A percentile compares a stretch with the other conserved stretches of the same genome.
phyloP scores from a whole-genome alignment of 371 early-diverging fungal species.

The Fennellomyces sp. region DNA sequence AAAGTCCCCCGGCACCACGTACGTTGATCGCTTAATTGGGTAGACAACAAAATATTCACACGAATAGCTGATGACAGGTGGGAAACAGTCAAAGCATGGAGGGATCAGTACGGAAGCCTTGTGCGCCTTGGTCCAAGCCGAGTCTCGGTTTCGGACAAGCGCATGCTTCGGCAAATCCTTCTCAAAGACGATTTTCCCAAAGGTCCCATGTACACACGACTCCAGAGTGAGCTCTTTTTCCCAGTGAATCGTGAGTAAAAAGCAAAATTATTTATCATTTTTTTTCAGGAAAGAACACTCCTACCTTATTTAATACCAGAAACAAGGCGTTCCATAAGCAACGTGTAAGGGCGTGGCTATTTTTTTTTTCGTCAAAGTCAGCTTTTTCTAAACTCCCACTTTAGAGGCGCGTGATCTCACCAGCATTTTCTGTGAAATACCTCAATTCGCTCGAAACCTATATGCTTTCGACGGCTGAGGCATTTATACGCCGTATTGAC shows the following conservation, averaged over 20 bases:
- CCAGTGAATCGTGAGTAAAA: neutral
- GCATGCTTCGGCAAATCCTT: conserved; percentile 30
- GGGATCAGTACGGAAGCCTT: conserved; percentile 24
- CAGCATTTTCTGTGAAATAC: conserved; percentile 48
- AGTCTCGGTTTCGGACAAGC: conserved; percentile 26
- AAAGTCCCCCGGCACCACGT: conserved; percentile 31
- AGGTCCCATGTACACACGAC: conserved; percentile 10
- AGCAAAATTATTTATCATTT: too few relatives aligned
- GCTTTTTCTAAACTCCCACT: neutral
- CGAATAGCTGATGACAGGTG: neutral
- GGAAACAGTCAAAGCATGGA: conserved; percentile 2
- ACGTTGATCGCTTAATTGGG: too few relatives aligned
- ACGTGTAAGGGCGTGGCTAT: conserved; percentile 16
- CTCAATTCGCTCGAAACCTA: conserved; percentile 40
- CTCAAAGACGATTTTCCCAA: conserved; percentile 20
- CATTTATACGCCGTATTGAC: conserved; percentile 23
- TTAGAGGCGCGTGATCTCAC: conserved; percentile 45
- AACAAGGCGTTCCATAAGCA: conserved; percentile 34
- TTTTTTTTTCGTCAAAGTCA: neutral
- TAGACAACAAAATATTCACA: neutral
- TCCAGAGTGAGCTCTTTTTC: neutral
- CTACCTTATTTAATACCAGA: conserved; percentile 28
- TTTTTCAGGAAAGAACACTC: conserved; percentile 1
- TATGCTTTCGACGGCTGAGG: conserved; percentile 20
- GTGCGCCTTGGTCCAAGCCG: conserved; percentile 18